phyloP scores from a whole-genome alignment of 2,329 filamentous ascomycete genomes.

The Lachnellula arida region DNA sequence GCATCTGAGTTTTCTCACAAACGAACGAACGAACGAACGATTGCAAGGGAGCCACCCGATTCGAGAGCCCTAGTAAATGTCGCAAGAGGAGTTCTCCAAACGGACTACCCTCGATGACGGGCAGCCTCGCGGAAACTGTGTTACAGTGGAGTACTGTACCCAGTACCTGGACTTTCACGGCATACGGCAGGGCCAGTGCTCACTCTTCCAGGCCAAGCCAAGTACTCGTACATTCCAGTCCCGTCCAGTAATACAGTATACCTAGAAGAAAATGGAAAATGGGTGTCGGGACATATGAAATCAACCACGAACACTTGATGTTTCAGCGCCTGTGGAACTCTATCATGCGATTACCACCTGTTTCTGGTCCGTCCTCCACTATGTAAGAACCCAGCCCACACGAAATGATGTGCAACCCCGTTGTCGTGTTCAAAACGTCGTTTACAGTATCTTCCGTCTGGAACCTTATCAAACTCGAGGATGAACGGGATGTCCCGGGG shows the following conservation, averaged over 20 bases:
- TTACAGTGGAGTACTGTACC: not conserved
- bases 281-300: constrained; percentile 10
- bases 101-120: not conserved
- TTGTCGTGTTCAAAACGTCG: constrained; percentile 1
- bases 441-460: not conserved
- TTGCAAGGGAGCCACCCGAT: not conserved
- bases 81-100: not conserved
- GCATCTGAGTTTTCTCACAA: constrained; percentile 1
- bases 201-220: not conserved
- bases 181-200: not conserved
- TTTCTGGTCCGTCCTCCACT: constrained; percentile 4
- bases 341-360: constrained; percentile 21
- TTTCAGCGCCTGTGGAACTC: constrained; percentile 27
- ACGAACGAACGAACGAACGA: not conserved
- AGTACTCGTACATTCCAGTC: not conserved
- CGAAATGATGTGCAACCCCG: not conserved
- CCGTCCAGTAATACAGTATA: not conserved
- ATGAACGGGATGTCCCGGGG: not conserved
- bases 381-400: constrained; percentile 3
- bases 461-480: not conserved
- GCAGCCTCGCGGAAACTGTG: not conserved
- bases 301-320: constrained; percentile 29
- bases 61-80: constrained; percentile 1
- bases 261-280: not conserved
- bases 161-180: not conserved